Evolutionary conservation across 2,329 filamentous ascomycete genomes (phyloP), one percentile per base, ranked within the genome.

Genomic region (Chaetomiaceae sp.): DNA sequence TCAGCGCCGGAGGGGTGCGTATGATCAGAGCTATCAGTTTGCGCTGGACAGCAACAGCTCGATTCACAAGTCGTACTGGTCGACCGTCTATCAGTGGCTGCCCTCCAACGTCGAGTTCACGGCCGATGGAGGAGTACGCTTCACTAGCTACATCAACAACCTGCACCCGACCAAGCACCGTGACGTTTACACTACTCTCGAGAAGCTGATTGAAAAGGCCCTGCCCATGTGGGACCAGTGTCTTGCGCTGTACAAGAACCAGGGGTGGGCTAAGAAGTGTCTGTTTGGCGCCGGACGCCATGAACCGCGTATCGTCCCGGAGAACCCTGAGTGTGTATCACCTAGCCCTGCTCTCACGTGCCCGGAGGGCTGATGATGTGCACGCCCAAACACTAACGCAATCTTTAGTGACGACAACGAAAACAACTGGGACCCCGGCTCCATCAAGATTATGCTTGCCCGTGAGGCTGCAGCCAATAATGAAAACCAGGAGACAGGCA

Each of bases 141-240:
- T 72, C 43, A 65, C 62, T 3, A 69, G 67, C 56, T 72, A 72
- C 53, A 63, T 72, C 58, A 73, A 72, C 57, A 71, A 71, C 48
- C 56, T 71, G 5, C 68, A 71, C 52, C 68, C 69, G 2, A 45
- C 30, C 2, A 55, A 57, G 24, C 57, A 67, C 49, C 45, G 42
- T 12, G 52, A 47, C 4, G 58, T 68, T 10, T 71, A 71, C 49
- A 38, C 22, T 4, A 51, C 60, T 5, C 51, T 70, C 14, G 68
- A 68, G 43, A 55, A 62, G 34, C 55, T 69, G 17, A 57, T 70
- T 2, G 55, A 62, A 3, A 58, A 46, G 2, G 56, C 65, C 0
- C 56, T 75, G 3, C 68, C 68, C 0, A 55, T 66, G 4, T 74
- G 70, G 70, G 63, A 72, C 46, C 57, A 39, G 33, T 48, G 35